These are phyloP conservation scores for Phytophthora aleatoria DNA, from an alignment of 352 stramenopile species.

Conservation along the genomic window DNA sequence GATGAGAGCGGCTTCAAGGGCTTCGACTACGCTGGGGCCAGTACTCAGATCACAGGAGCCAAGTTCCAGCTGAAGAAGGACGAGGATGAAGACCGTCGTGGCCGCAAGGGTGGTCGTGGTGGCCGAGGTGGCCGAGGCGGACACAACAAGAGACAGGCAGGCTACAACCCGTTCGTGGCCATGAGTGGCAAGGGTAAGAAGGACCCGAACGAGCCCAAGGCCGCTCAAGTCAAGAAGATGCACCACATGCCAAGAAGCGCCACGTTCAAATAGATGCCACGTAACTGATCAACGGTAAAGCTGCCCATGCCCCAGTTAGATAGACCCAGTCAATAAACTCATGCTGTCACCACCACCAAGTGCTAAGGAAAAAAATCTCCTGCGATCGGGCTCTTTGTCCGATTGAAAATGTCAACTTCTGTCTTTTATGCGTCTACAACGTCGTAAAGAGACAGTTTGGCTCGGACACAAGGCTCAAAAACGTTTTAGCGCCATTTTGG, in stretches of 20 bases:
- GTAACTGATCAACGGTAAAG: constrained; percentile 4
- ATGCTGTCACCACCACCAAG: constrained; percentile 10
- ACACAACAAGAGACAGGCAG: constrained; percentile 41
- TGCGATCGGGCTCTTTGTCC: neutral
- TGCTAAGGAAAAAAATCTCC: neutral
- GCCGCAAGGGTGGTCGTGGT: constrained; percentile 17
- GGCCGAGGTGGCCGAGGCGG: constrained; percentile 5
- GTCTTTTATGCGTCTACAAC: neutral
- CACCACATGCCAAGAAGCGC: constrained; percentile 86
- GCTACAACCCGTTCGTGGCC: constrained; percentile 83
- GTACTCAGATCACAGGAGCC: constrained; percentile 43
- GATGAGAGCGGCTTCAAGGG: constrained; percentile 32
- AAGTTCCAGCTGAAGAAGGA: constrained; percentile 59
- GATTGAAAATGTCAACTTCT: neutral
- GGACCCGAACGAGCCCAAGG: constrained; percentile 31
- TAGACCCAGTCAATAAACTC: constrained; percentile 18
- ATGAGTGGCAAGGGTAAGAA: constrained; percentile 48
- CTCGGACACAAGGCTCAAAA: neutral
- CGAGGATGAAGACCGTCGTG: constrained; percentile 16
- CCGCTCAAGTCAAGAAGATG: constrained; percentile 71
- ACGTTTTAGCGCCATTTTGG: constrained; percentile 29
- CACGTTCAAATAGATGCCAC: constrained; percentile 71
- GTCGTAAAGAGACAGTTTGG: constrained; percentile 1
- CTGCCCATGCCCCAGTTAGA: constrained; percentile 10
- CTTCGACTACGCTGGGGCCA: constrained; percentile 68